Percentiles rank a stretch among this genome's conserved stretches.
phyloP scores from a whole-genome alignment of 1,284 basidiomycete genomes.

The Rhodotorula sp. region DNA sequence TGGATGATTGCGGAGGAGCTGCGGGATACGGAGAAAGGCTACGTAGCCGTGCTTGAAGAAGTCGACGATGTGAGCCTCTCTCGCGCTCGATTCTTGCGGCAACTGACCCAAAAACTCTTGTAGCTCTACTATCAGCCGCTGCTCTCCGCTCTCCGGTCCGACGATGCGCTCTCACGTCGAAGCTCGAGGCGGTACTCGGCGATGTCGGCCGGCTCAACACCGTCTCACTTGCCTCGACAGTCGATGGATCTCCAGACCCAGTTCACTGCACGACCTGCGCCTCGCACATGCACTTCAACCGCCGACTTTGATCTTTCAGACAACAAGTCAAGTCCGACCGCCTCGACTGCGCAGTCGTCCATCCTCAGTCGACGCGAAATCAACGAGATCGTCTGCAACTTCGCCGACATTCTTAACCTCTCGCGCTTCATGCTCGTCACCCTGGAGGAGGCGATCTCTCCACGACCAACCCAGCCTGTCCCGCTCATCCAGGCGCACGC shows the following conservation, averaged over 20 bases:
- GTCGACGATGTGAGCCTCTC: constrained; percentile 63
- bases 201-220: not conserved
- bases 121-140: constrained; percentile 76
- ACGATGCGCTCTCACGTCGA: constrained; percentile 13
- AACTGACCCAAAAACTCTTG: no score
- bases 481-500: no score
- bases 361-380: constrained; percentile 67
- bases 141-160: constrained; percentile 50
- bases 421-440: constrained; percentile 72
- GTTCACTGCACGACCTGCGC: not conserved
- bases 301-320: constrained; percentile 1
- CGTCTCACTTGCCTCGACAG: not conserved
- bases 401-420: constrained; percentile 85
- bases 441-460: constrained; percentile 54
- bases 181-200: constrained; percentile 5
- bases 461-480: constrained; percentile 40
- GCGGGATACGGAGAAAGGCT: constrained; percentile 72
- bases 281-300: constrained; percentile 8
- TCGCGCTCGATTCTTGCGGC: not conserved
- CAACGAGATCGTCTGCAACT: constrained; percentile 78
- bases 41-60: constrained; percentile 72
- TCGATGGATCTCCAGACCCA: not conserved
- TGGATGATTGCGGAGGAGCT: constrained; percentile 69
- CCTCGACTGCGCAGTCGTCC: constrained; percentile 47
- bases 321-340: not conserved